A percentile compares a stretch with the other conserved stretches of the same genome.
Conservation (phyloP, 2,329 filamentous ascomycete species). For the Fusarium sp. region DNA sequence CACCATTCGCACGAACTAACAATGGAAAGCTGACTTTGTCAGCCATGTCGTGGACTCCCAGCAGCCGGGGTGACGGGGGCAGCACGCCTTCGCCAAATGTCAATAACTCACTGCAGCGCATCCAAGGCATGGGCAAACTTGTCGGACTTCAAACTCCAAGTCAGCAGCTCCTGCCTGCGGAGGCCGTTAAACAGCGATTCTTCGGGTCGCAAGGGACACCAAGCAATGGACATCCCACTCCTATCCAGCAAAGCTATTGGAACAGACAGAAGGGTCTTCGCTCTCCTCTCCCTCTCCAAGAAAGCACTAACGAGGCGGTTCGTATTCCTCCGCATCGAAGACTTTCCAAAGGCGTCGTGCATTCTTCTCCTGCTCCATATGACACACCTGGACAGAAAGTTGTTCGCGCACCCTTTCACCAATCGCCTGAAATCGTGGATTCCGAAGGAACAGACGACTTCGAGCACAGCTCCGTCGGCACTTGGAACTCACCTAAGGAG, state of each 20-base stretch:
- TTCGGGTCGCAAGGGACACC: neutral
- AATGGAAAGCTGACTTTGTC: neutral
- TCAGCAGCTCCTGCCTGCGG: conserved; percentile 7
- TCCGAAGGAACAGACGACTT: neutral
- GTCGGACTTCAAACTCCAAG: neutral
- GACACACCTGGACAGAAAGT: neutral
- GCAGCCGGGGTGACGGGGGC: neutral
- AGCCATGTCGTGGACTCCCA: neutral
- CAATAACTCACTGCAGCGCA: conserved; percentile 1
- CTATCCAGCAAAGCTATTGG: neutral
- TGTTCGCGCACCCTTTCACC: neutral
- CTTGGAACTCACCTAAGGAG: conserved; percentile 11
- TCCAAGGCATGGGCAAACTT: neutral
- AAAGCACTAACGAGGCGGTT: neutral
- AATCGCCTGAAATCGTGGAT: neutral
- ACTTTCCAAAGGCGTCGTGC: neutral
- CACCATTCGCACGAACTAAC: neutral
- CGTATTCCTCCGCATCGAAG: neutral
- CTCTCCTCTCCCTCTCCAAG: neutral
- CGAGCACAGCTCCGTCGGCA: neutral
- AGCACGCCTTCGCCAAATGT: conserved; percentile 1
- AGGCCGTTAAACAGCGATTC: neutral
- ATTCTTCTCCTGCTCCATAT: neutral
- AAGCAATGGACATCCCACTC: neutral
- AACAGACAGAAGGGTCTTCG: neutral